Percentiles rank a stretch among this genome's conserved stretches.
Evolutionary conservation across 495 filamentous ascomycete species (phyloP).

Genomic region (Penicillium chermesinum): DNA sequence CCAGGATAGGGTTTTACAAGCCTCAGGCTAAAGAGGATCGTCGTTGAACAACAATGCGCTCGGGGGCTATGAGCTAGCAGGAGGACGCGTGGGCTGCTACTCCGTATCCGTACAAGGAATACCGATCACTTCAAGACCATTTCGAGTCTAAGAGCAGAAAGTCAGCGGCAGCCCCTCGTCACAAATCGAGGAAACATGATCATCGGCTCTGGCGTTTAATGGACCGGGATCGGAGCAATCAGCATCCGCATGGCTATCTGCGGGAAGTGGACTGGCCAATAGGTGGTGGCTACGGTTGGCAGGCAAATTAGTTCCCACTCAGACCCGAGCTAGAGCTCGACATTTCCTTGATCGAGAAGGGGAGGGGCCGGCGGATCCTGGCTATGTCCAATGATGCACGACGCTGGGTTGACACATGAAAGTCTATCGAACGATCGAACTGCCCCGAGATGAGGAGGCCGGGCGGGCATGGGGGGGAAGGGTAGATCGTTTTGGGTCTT

Average conservation of each 20-base stretch:
- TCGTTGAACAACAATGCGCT: no score
- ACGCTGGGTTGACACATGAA: background rate
- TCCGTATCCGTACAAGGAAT: no score
- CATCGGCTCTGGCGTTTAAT: conserved; percentile 12
- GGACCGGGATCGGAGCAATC: conserved; percentile 4
- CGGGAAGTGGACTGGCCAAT: background rate
- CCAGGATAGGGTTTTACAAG: no score
- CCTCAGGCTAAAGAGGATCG: background rate
- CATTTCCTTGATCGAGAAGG: background rate
- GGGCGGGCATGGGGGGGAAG: no score
- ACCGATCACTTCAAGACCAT: no score
- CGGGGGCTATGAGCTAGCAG: no score
- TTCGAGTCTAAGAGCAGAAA: background rate
- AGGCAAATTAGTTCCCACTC: background rate
- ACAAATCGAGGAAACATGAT: conserved; percentile 8
- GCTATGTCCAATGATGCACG: background rate
- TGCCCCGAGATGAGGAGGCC: background rate
- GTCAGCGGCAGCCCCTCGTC: no score
- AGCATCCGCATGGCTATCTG: conserved; percentile 2
- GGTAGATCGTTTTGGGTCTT: no score
- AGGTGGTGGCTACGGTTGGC: background rate
- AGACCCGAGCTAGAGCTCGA: background rate
- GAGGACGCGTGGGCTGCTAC: no score
- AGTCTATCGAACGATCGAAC: background rate
- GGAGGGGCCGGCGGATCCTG: background rate